These are phyloP conservation scores for Trichoderma citrinoviride DNA, from an alignment of 2,329 filamentous ascomycete species.

Conservation along the genomic window DNA sequence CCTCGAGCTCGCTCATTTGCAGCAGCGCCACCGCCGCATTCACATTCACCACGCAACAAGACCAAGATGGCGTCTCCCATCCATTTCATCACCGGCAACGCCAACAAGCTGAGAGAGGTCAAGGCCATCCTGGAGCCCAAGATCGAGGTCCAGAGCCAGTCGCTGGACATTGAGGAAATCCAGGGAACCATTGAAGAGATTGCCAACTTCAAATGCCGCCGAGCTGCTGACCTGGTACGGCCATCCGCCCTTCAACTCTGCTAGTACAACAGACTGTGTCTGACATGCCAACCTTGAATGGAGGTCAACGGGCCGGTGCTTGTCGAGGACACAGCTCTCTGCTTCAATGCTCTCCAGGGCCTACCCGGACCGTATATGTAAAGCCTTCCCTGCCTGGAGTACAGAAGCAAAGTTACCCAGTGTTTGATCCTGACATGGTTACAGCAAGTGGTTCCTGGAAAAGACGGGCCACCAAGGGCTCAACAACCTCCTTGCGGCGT, in stretches of 20 bases:
- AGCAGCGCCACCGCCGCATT: not conserved
- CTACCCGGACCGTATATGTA: slow-evolving; percentile 96
- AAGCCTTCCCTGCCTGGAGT: slow-evolving; percentile 29
- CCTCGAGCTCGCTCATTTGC: not conserved
- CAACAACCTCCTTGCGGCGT: slow-evolving; percentile 85
- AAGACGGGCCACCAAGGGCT: slow-evolving; percentile 78
- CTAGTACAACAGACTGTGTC: not conserved
- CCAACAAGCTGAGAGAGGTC: slow-evolving; percentile 89
- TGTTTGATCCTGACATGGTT: not conserved
- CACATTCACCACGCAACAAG: not conserved
- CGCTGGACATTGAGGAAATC: slow-evolving; percentile 80
- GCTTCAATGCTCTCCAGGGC: slow-evolving; percentile 87
- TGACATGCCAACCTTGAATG: not conserved
- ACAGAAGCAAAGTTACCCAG: not conserved
- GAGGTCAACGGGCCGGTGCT: slow-evolving; percentile 83
- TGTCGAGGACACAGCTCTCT: slow-evolving; percentile 93
- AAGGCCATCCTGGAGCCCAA: slow-evolving; percentile 76
- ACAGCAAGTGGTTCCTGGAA: slow-evolving; percentile 90
- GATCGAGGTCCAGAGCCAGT: slow-evolving; percentile 70
- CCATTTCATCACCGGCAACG: slow-evolving; percentile 96
- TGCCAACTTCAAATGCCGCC: slow-evolving; percentile 78
- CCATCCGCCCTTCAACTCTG: not conserved
- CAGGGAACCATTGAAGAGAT: slow-evolving; percentile 93
- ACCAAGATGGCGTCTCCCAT: slow-evolving; percentile 40
- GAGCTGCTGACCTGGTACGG: slow-evolving; percentile 71